These are phyloP conservation scores for Pseudocercospora macadamiae DNA, from an alignment of 2,329 filamentous ascomycete genomes.

Conservation along the genomic window DNA sequence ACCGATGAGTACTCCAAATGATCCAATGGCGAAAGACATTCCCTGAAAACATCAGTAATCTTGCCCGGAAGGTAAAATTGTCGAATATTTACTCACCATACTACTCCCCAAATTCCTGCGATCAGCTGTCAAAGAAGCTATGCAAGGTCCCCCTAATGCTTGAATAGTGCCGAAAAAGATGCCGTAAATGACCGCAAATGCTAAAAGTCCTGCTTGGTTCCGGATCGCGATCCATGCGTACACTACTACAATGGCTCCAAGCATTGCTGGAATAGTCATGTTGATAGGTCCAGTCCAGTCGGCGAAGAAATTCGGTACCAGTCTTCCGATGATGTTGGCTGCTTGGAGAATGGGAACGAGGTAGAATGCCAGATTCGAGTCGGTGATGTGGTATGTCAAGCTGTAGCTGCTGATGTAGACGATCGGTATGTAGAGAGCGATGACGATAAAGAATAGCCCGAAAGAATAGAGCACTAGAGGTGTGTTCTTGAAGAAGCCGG, in stretches of 20 bases:
- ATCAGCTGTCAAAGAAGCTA: neutral
- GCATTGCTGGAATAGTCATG: conserved; percentile 46
- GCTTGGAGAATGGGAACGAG: conserved; percentile 67
- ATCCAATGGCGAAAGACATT: conserved; percentile 34
- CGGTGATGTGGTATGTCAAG: conserved; percentile 50
- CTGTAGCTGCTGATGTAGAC: conserved; percentile 64
- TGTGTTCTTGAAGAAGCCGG: conserved; percentile 45
- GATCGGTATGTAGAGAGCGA: conserved; percentile 47
- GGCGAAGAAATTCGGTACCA: conserved; percentile 59
- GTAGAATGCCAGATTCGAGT: conserved; percentile 60
- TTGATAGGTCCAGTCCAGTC: conserved; percentile 61
- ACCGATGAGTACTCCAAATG: conserved; percentile 35
- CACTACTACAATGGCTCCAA: conserved; percentile 17
- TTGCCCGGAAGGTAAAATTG: neutral
- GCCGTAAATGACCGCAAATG: conserved; percentile 26
- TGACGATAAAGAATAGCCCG: conserved; percentile 50
- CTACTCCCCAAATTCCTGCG: neutral
- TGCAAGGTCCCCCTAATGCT: neutral
- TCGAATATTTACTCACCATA: conserved; percentile 13
- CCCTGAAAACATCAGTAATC: conserved; percentile 3
- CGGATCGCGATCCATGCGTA: conserved; percentile 26
- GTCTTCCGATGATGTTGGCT: conserved; percentile 59
- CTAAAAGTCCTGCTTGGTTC: conserved; percentile 19
- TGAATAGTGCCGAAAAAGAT: conserved; percentile 25
- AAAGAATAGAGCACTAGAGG: conserved; percentile 48